Percentiles rank a stretch among this genome's conserved stretches.
Evolutionary conservation across 2,329 filamentous ascomycete species (phyloP).

Genomic region (Cyphellophora attinorum): DNA sequence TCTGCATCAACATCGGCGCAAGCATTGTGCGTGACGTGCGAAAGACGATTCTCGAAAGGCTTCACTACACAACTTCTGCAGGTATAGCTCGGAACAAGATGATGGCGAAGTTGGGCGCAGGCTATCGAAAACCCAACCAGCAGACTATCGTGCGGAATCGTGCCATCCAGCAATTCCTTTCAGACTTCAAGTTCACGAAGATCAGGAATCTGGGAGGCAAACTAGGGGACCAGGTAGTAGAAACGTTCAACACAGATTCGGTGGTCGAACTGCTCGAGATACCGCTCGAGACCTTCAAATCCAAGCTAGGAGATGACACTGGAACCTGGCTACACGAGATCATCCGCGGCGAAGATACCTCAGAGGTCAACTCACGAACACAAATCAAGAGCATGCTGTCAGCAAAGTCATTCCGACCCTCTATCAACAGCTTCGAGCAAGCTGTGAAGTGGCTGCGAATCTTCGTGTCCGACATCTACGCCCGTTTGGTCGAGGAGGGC

Average conservation of each 20-base stretch:
- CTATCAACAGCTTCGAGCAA: conserved; percentile 68
- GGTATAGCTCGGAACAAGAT: conserved; percentile 89
- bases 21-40: conserved; percentile 78
- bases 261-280: conserved; percentile 67
- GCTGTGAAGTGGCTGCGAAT: conserved; percentile 80
- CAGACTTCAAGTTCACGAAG: conserved; percentile 84
- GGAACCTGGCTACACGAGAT: conserved; percentile 77
- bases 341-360: conserved; percentile 75
- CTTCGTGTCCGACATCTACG: conserved; percentile 84
- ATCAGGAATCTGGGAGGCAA: conserved; percentile 94
- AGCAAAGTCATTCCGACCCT: conserved; percentile 86
- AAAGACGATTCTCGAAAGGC: conserved; percentile 53
- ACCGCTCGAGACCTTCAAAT: conserved; percentile 65
- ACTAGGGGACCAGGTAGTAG: conserved; percentile 74
- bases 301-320: conserved; percentile 71
- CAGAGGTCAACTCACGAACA: conserved; percentile 81
- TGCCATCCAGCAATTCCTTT: conserved; percentile 69
- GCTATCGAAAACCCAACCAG: conserved; percentile 83
- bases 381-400: conserved; percentile 97
- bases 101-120: conserved; percentile 86
- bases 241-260: conserved; percentile 70
- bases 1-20: conserved; percentile 75
- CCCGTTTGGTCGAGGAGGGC: conserved; percentile 81
- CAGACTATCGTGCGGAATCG: conserved; percentile 90
- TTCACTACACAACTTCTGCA: conserved; percentile 86